Percentiles rank a stretch among this genome's conserved stretches.
Conservation (phyloP, 164 flowering plant species). For the Chimonanthus salicifolius region DNA sequence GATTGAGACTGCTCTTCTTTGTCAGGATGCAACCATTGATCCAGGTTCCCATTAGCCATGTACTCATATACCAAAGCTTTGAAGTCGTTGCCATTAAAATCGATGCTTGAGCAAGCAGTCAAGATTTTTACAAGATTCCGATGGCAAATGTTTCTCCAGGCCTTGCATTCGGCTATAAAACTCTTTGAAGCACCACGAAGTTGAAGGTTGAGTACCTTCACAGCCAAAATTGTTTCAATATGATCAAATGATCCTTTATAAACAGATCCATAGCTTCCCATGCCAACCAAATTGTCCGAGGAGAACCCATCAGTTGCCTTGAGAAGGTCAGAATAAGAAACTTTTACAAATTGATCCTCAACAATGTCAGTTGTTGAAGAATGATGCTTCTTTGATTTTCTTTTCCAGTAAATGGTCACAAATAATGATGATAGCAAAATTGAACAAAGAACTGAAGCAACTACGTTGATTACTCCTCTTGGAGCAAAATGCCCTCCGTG, state of each 20-base stretch:
- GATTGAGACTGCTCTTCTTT: too few species aligned
- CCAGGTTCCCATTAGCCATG: too few species aligned
- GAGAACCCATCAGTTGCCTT: slow-evolving; percentile 19
- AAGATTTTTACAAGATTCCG: slow-evolving; percentile 9
- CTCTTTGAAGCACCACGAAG: slow-evolving; percentile 13
- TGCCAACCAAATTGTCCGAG: slow-evolving; percentile 11
- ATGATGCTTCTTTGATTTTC: neutral
- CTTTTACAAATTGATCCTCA: neutral
- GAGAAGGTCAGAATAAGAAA: slow-evolving; percentile 15
- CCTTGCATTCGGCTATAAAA: slow-evolving; percentile 18
- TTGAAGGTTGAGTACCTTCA: too few species aligned
- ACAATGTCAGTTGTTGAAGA: neutral
- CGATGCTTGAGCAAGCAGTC: slow-evolving; percentile 2
- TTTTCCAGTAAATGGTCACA: slow-evolving; percentile 1
- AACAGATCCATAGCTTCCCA: slow-evolving; percentile 17
- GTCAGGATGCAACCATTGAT: too few species aligned
- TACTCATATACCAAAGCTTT: neutral
- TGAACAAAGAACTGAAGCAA: neutral
- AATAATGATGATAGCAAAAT: neutral
- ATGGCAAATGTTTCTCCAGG: slow-evolving; percentile 6
- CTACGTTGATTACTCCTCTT: neutral
- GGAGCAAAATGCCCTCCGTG: neutral
- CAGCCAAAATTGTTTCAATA: neutral
- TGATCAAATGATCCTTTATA: slow-evolving; percentile 9
- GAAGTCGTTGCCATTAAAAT: slow-evolving; percentile 7